These are phyloP conservation scores for Aspergillus versicolor DNA, from an alignment of 2,329 filamentous ascomycete genomes.

Conservation along the genomic window DNA sequence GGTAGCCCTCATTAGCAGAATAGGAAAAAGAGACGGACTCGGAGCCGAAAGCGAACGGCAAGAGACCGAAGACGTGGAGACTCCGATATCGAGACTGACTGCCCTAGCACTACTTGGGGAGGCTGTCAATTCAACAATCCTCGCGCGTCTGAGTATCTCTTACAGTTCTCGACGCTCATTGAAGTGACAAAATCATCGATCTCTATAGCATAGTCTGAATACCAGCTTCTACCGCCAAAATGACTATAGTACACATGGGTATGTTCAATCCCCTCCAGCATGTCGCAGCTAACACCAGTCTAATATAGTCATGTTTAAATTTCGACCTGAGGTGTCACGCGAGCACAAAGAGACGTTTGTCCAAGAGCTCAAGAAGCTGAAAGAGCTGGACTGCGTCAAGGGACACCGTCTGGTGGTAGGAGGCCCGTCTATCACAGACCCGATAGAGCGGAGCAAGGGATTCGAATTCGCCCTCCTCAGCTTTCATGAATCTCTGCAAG, in stretches of 20 bases:
- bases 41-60: not conserved
- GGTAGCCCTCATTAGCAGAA: not conserved
- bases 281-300: not conserved
- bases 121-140: too few relatives aligned
- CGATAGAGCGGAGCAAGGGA: constrained; percentile 4
- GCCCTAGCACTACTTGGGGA: too few relatives aligned
- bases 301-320: constrained; percentile 4
- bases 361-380: not conserved
- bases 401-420: constrained; percentile 3
- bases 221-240: not conserved
- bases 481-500: constrained; percentile 1
- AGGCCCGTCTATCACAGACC: constrained; percentile 1
- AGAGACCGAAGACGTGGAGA: not conserved
- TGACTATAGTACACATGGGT: not conserved
- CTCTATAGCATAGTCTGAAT: not conserved
- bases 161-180: too few relatives aligned
- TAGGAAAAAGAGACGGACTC: not conserved
- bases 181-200: too few relatives aligned
- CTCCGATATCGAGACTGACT: too few relatives aligned
- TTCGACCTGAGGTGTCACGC: constrained; percentile 2
- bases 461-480: constrained; percentile 5
- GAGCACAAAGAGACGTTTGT: constrained; percentile 2
- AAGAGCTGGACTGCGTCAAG: constrained; percentile 4
- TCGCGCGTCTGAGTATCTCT: too few relatives aligned
- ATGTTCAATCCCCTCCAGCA: not conserved